Conservation (phyloP, 768 basidiomycete species). For the Boletus bicolor region DNA sequence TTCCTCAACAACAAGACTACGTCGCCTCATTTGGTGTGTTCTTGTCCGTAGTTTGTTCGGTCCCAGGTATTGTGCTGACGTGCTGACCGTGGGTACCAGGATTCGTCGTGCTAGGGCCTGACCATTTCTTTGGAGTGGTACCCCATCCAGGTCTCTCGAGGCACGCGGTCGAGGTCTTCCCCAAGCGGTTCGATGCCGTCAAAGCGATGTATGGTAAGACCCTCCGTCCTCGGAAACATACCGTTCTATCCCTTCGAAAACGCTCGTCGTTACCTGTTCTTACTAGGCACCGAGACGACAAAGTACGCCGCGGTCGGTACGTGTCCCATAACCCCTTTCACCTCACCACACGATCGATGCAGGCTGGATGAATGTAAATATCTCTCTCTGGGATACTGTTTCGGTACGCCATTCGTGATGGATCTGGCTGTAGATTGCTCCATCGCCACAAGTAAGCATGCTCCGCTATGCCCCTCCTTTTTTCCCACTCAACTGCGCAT, state of each 20-base stretch:
- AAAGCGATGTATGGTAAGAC: constrained; percentile 43
- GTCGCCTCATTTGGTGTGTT: constrained; percentile 54
- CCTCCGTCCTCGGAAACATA: background rate
- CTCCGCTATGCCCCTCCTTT: background rate
- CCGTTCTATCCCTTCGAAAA: background rate
- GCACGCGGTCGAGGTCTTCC: constrained; percentile 36
- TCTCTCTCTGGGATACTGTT: constrained; percentile 48
- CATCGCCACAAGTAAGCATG: constrained; percentile 41
- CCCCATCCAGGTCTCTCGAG: constrained; percentile 35
- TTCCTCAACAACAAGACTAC: constrained; percentile 56
- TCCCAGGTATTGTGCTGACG: background rate
- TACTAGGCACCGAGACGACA: constrained; percentile 29
- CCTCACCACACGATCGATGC: too few relatives aligned
- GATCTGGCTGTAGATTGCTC: constrained; percentile 42
- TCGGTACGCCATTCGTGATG: constrained; percentile 49
- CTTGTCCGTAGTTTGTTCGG: background rate
- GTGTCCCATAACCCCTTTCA: constrained; percentile 2
- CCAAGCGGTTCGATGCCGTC: constrained; percentile 52
- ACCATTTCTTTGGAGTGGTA: constrained; percentile 55
- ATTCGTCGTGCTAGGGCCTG: constrained; percentile 54
- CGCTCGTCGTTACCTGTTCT: too few relatives aligned
- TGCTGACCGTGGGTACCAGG: constrained; percentile 32
- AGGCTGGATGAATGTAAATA: background rate
- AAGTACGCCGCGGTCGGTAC: constrained; percentile 44
- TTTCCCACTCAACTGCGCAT: background rate